phyloP scores from a whole-genome alignment of 2,329 filamentous ascomycete species.

The Nemania diffusa region DNA sequence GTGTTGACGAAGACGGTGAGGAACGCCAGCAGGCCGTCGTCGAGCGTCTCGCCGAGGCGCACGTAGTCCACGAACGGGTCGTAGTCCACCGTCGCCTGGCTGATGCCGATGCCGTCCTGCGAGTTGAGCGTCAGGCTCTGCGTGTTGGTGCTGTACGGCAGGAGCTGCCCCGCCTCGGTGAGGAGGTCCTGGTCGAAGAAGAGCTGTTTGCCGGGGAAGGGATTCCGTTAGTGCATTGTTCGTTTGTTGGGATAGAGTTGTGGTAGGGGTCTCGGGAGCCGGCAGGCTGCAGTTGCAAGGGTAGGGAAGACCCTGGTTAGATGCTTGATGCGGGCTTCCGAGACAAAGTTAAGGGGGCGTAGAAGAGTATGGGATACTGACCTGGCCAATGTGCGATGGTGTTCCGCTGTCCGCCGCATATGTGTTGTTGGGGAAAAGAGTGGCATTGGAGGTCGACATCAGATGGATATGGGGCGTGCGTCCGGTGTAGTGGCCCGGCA shows the following conservation, averaged over 20 bases:
- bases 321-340: not conserved
- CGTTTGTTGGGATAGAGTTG: not conserved
- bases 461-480: slow-evolving; percentile 52
- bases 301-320: not conserved
- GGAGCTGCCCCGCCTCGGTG: slow-evolving; percentile 55
- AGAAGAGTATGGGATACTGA: not conserved
- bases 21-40: slow-evolving; percentile 62
- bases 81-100: slow-evolving; percentile 60
- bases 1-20: slow-evolving; percentile 60
- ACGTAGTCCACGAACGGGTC: slow-evolving; percentile 67
- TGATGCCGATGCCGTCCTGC: slow-evolving; percentile 60
- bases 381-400: slow-evolving; percentile 67
- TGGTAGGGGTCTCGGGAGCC: not conserved
- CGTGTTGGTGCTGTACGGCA: slow-evolving; percentile 57
- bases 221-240: not conserved
- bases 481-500: slow-evolving; percentile 47
- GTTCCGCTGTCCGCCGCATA: slow-evolving; percentile 53
- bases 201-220: slow-evolving; percentile 43
- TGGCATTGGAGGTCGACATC: slow-evolving; percentile 43
- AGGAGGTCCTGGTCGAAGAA: slow-evolving; percentile 69
- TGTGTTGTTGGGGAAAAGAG: slow-evolving; percentile 59
- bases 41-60: slow-evolving; percentile 61
- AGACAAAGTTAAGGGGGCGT: too few relatives aligned
- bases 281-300: not conserved
- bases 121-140: slow-evolving; percentile 58